These are phyloP conservation scores for Ambispora gerdemannii DNA, from an alignment of 192 early-diverging fungal species.

Conservation along the genomic window DNA sequence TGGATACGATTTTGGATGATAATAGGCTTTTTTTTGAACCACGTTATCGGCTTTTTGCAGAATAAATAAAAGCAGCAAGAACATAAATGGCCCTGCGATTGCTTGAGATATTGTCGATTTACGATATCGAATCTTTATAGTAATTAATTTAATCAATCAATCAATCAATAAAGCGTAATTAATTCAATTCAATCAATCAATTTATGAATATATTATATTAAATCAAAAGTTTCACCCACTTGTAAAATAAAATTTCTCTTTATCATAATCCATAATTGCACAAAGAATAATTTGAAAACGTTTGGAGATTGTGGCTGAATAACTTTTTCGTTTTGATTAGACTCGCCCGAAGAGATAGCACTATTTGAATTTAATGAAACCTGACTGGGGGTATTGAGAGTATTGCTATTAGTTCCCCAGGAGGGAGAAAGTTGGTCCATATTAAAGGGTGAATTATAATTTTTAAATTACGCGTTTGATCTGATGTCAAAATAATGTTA, in stretches of 20 bases:
- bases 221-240: constrained; percentile 36
- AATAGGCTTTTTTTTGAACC: constrained; percentile 32
- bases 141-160: not conserved
- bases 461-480: too few relatives aligned
- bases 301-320: not conserved
- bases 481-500: too few relatives aligned
- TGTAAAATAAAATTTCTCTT: constrained; percentile 64
- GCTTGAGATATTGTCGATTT: constrained; percentile 52
- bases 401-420: not conserved
- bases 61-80: constrained; percentile 62
- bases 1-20: constrained; percentile 44
- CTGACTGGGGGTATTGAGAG: not conserved
- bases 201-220: not conserved
- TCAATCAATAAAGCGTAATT: not conserved
- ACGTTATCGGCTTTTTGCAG: constrained; percentile 50
- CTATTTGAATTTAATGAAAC: not conserved
- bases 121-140: constrained; percentile 48
- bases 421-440: not conserved
- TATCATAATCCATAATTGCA: constrained; percentile 65
- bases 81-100: constrained; percentile 63
- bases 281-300: constrained; percentile 36
- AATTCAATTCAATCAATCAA: not conserved
- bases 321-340: not conserved
- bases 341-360: not conserved
- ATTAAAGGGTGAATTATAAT: too few relatives aligned